Conservation (phyloP, 306 rosid genomes). For the Psophocarpus tetragonolobus region DNA sequence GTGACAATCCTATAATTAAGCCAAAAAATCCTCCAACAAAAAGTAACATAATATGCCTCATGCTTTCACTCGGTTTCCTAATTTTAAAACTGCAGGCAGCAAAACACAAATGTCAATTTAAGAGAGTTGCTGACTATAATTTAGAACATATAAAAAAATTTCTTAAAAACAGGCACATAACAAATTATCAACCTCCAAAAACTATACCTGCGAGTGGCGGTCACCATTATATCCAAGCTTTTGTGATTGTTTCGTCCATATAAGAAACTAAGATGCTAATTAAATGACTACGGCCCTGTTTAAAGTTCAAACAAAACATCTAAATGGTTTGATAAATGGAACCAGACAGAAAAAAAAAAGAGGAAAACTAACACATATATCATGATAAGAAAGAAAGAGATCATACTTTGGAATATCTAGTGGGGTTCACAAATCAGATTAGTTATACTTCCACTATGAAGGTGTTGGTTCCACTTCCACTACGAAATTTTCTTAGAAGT, state of each 20-base stretch:
- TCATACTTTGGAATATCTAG: neutral
- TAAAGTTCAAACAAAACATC: constrained; percentile 35
- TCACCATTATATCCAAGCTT: constrained; percentile 67
- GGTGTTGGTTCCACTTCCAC: constrained; percentile 2
- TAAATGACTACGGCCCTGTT: constrained; percentile 38
- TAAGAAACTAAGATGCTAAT: constrained; percentile 24
- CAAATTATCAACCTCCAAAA: constrained; percentile 1
- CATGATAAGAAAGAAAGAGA: constrained; percentile 1
- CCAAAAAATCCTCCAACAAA: constrained; percentile 81
- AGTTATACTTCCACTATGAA: neutral
- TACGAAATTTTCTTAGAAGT: neutral
- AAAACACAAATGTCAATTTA: constrained; percentile 31
- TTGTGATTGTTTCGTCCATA: constrained; percentile 44
- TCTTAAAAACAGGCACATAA: constrained; percentile 1
- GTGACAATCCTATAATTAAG: constrained; percentile 81
- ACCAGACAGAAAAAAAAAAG: constrained; percentile 16
- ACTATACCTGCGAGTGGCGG: constrained; percentile 63
- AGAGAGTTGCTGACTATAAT: constrained; percentile 1
- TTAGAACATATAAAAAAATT: constrained; percentile 6
- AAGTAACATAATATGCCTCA: constrained; percentile 71
- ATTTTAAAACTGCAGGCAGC: constrained; percentile 54
- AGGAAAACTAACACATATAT: neutral
- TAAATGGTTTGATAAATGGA: constrained; percentile 15
- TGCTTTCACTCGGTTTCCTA: constrained; percentile 72
- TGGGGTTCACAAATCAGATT: neutral